A percentile compares a stretch with the other conserved stretches of the same genome.
Conservation (phyloP, 2,329 filamentous ascomycete species). For the Colletotrichum somersetense region DNA sequence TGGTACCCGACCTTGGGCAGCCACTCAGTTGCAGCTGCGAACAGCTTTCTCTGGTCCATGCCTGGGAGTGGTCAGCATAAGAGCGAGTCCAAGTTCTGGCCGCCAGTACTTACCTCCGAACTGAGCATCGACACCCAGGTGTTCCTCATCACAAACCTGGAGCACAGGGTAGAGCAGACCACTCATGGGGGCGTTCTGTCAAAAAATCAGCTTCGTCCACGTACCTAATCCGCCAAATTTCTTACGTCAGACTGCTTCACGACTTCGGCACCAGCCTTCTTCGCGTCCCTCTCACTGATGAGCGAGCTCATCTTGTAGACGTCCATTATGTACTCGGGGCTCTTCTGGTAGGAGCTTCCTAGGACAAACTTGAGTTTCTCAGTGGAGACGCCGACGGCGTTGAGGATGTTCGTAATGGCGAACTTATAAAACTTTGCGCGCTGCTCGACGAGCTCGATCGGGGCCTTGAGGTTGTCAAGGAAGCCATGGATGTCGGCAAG, state of each 20-base stretch:
- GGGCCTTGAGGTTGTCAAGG: constrained; percentile 87
- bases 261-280: constrained; percentile 91
- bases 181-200: constrained; percentile 68
- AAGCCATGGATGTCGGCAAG: constrained; percentile 83
- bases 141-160: constrained; percentile 91
- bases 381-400: constrained; percentile 82
- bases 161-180: constrained; percentile 88
- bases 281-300: constrained; percentile 83
- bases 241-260: constrained; percentile 83
- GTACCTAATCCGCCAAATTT: background rate
- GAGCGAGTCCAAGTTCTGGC: no score
- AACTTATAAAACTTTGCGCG: constrained; percentile 87
- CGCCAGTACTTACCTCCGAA: constrained; percentile 74
- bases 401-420: constrained; percentile 79
- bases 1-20: constrained; percentile 89
- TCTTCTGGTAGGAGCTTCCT: constrained; percentile 85
- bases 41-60: constrained; percentile 90
- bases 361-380: constrained; percentile 86
- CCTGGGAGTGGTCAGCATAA: constrained; percentile 44
- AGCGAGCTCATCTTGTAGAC: constrained; percentile 80
- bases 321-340: constrained; percentile 84
- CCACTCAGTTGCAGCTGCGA: constrained; percentile 86
- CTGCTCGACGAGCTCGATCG: constrained; percentile 86
- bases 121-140: constrained; percentile 88
- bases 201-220: constrained; percentile 12